Base-by-base conservation (phyloP, 768 basidiomycete genomes). In the Chalciporus chontae region DNA sequence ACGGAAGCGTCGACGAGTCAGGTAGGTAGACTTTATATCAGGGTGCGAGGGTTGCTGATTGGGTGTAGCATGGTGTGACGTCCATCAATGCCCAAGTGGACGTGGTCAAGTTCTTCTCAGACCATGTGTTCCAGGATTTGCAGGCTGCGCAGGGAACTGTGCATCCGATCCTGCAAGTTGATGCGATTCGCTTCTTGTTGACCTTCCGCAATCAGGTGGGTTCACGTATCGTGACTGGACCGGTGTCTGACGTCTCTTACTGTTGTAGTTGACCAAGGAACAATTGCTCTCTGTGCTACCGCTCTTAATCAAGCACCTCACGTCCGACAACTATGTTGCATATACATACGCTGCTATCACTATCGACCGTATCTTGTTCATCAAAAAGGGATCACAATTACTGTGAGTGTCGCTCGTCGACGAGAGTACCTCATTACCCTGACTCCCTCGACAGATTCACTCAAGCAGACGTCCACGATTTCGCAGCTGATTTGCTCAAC, bases 291-390 rank as follows among this genome's bases (percentile, higher is more conserved):
- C 90, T 2, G 95, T 98, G 18, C 72, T 98, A 1, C 96, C 95
- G 0, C 76, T 90, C 17, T 81, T 98, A 9, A 80, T 86, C 23
- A 83, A 77, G 11, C 94, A 95, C 65, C 82, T 98, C 29, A 72
- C 75, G 5, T 91, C 90, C 17, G 73, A 78, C 45, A 92, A 93
- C 63, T 94, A 92, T 69, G 95, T 98, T 42, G 86, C 88, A 21
- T 95, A 89, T 61, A 94, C 95, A 0, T 98, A 97, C 68, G 93
- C 94, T 8, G 94, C 96, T 15, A 94, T 97, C 60, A 92, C 94
- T n/a, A 94, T 99, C 62, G 96, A 99, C 62, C 81, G 94, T 7
- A 85, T 97, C 47, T 71, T 99, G 36, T 91, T 84, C 69, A 96
- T 97, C 68, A 93, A 90, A 63, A 84, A 87, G 60, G 81, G 82